A percentile compares a stretch with the other conserved stretches of the same genome.
phyloP scores from a whole-genome alignment of 2,329 filamentous ascomycete genomes.

The Metarhizium rileyi region DNA sequence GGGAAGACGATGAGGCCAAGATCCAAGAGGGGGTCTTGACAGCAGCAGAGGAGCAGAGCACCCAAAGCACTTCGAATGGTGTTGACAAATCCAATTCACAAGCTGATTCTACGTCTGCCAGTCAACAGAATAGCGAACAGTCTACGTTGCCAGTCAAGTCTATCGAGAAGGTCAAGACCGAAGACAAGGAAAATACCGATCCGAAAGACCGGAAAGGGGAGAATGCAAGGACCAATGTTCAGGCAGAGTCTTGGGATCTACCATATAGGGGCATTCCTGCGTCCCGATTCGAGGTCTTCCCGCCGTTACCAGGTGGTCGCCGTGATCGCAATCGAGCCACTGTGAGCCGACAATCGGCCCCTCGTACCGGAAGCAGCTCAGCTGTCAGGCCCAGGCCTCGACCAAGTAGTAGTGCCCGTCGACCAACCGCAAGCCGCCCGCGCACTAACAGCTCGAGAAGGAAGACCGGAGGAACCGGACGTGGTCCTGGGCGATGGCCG shows the following conservation, averaged over 20 bases:
- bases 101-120: not conserved
- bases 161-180: conserved; percentile 18
- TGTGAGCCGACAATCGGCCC: conserved; percentile 26
- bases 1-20: conserved; percentile 59
- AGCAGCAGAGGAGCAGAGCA: conserved; percentile 6
- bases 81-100: conserved; percentile 7
- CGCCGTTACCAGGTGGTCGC: conserved; percentile 45
- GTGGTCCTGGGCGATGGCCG: conserved; percentile 56
- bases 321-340: conserved; percentile 37
- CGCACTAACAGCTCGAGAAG: conserved; percentile 35
- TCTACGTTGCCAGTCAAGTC: conserved; percentile 19
- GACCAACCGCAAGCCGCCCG: conserved; percentile 26
- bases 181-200: conserved; percentile 23
- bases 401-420: conserved; percentile 20
- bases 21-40: conserved; percentile 21
- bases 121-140: conserved; percentile 8
- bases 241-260: conserved; percentile 31
- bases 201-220: conserved; percentile 17
- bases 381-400: conserved; percentile 32
- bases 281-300: conserved; percentile 69
- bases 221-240: conserved; percentile 13
- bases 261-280: conserved; percentile 52
- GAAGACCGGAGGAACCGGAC: conserved; percentile 52
- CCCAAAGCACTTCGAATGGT: conserved; percentile 16
- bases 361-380: conserved; percentile 25